phyloP scores from a whole-genome alignment of 225 moss, liverwort and hornwort species.

The Physcomitrellopsis africana region DNA sequence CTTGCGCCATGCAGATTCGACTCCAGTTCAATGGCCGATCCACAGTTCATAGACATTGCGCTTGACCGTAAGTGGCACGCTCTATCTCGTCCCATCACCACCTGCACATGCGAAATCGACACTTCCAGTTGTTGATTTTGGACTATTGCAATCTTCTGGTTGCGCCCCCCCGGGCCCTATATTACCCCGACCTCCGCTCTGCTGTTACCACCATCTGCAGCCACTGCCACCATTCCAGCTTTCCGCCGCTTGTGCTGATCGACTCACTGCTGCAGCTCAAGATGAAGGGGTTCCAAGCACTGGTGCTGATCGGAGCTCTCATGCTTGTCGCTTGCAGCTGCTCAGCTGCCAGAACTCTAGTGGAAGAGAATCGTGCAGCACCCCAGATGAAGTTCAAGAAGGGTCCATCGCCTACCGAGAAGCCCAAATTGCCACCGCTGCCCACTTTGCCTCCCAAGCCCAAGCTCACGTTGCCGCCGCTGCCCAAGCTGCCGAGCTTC shows the following conservation, averaged over 20 bases:
- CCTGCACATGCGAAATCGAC: no score
- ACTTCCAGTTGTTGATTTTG: no score
- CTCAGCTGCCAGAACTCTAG: conserved; percentile 32
- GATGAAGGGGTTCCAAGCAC: conserved; percentile 30
- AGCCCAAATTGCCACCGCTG: conserved; percentile 8
- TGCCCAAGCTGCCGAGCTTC: conserved; percentile 18
- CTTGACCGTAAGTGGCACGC: no score
- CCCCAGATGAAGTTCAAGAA: conserved; percentile 14
- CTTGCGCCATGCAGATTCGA: no score
- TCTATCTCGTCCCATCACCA: no score
- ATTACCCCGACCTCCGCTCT: no score
- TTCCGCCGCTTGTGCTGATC: background rate
- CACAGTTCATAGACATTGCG: no score
- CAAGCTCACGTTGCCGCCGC: background rate
- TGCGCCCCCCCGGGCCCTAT: no score
- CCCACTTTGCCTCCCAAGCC: conserved; percentile 1
- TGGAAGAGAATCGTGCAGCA: background rate
- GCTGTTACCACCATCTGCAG: background rate
- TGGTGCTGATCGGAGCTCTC: conserved; percentile 18
- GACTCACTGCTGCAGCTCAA: background rate
- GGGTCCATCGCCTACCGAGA: background rate
- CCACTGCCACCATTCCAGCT: background rate
- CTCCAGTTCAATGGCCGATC: no score
- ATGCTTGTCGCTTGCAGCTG: conserved; percentile 19
- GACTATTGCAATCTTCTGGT: no score